Conservation (phyloP, 78 protist genomes). For the Dictyostelium intermedium region DNA sequence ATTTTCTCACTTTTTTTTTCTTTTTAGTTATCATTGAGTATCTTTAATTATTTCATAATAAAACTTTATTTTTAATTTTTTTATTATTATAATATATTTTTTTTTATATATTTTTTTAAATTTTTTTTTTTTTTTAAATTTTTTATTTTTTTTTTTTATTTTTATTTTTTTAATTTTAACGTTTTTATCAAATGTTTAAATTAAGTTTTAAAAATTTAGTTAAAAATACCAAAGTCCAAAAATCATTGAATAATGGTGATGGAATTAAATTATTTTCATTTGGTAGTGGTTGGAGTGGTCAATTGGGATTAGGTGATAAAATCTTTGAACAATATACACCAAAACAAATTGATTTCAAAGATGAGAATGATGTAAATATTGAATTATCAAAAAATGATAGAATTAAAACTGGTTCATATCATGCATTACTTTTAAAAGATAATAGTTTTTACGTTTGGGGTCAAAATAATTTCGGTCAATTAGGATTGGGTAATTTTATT, state of each 20-base stretch:
- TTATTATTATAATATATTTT: no score
- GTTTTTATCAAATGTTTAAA: background rate
- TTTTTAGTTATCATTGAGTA: no score
- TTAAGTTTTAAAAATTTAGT: background rate
- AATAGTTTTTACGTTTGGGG: slow-evolving; percentile 44
- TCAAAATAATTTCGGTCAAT: slow-evolving; percentile 39
- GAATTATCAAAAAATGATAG: background rate
- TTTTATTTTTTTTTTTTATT: no score
- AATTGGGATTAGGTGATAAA: slow-evolving; percentile 12
- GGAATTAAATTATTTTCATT: slow-evolving; percentile 1
- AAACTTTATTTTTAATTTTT: no score
- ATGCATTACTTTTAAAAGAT: slow-evolving; percentile 18
- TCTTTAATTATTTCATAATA: no score
- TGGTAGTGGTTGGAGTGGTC: slow-evolving; percentile 52
- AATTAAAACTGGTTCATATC: slow-evolving; percentile 53
- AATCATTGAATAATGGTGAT: background rate
- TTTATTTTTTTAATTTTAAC: background rate
- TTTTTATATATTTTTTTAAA: no score
- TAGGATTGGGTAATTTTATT: background rate
- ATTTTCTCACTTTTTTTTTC: no score
- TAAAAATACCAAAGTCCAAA: background rate
- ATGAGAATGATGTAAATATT: no score
- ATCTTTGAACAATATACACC: slow-evolving; percentile 16
- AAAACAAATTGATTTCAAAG: background rate
- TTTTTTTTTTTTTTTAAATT: background rate